These are phyloP conservation scores for Ceratocystis eucalypticola DNA, from an alignment of 2,329 filamentous ascomycete species.

Conservation along the genomic window DNA sequence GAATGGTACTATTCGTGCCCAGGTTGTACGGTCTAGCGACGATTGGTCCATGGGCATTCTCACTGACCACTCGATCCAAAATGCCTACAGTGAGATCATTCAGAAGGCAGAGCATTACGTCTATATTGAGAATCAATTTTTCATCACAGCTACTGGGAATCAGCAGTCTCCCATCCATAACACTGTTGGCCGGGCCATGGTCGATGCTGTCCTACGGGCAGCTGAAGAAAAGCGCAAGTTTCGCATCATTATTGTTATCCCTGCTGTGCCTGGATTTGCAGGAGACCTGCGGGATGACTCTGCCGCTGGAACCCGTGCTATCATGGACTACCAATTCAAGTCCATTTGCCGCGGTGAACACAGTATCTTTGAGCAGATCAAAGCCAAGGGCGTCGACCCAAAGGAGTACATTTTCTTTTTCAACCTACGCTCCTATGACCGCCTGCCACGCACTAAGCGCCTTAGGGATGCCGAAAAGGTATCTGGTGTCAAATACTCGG, in stretches of 20 bases:
- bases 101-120: constrained; percentile 79
- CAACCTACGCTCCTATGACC: constrained; percentile 85
- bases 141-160: constrained; percentile 89
- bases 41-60: constrained; percentile 93
- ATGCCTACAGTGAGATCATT: constrained; percentile 75
- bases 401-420: constrained; percentile 78
- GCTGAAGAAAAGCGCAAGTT: constrained; percentile 77
- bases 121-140: constrained; percentile 98
- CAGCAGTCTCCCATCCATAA: constrained; percentile 78
- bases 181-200: constrained; percentile 73
- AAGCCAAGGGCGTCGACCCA: constrained; percentile 61
- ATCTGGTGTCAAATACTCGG: constrained; percentile 70
- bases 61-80: constrained; percentile 72
- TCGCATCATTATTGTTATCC: constrained; percentile 77
- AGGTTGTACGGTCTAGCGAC: constrained; percentile 75
- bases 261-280: constrained; percentile 84
- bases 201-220: constrained; percentile 74
- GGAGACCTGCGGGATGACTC: constrained; percentile 76
- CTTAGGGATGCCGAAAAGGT: constrained; percentile 64
- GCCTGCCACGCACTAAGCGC: constrained; percentile 67
- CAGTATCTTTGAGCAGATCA: constrained; percentile 73
- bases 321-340: constrained; percentile 98
- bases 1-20: constrained; percentile 64
- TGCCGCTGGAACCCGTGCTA: constrained; percentile 74
- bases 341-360: constrained; percentile 84